Evolutionary conservation across 306 rosid species (phyloP).

Genomic region (Castanopsis chinensis): DNA sequence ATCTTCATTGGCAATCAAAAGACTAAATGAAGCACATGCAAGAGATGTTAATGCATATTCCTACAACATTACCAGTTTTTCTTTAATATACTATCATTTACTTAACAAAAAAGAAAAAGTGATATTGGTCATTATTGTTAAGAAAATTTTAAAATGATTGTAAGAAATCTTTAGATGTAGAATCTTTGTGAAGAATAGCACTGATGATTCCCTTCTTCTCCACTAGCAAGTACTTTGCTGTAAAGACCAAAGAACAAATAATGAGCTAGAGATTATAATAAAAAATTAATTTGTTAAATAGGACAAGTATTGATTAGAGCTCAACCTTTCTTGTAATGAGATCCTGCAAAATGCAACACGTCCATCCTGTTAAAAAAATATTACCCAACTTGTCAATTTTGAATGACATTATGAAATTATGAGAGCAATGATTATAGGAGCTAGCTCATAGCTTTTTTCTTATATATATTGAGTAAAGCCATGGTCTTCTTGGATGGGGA

Average conservation of each 20-base stretch:
- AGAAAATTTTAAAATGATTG: too few relatives aligned
- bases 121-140: too few relatives aligned
- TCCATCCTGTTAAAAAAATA: slow-evolving; percentile 41
- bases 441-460: slow-evolving; percentile 12
- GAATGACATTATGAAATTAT: not conserved
- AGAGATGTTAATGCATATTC: too few relatives aligned
- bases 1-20: too few relatives aligned
- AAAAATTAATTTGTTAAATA: slow-evolving; percentile 11
- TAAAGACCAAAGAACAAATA: slow-evolving; percentile 18
- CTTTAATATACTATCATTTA: too few relatives aligned
- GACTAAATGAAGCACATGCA: too few relatives aligned
- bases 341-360: slow-evolving; percentile 58
- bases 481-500: slow-evolving; percentile 1
- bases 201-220: slow-evolving; percentile 59
- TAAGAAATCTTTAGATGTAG: slow-evolving; percentile 56
- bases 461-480: slow-evolving; percentile 10
- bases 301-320: slow-evolving; percentile 1
- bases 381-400: slow-evolving; percentile 23
- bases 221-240: slow-evolving; percentile 90
- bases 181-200: slow-evolving; percentile 72
- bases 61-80: too few relatives aligned
- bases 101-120: too few relatives aligned
- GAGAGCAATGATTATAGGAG: slow-evolving; percentile 1
- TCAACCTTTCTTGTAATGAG: slow-evolving; percentile 66
- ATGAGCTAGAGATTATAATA: slow-evolving; percentile 9